Conservation (phyloP, 75 land plant species). For the Pinus taeda region DNA sequence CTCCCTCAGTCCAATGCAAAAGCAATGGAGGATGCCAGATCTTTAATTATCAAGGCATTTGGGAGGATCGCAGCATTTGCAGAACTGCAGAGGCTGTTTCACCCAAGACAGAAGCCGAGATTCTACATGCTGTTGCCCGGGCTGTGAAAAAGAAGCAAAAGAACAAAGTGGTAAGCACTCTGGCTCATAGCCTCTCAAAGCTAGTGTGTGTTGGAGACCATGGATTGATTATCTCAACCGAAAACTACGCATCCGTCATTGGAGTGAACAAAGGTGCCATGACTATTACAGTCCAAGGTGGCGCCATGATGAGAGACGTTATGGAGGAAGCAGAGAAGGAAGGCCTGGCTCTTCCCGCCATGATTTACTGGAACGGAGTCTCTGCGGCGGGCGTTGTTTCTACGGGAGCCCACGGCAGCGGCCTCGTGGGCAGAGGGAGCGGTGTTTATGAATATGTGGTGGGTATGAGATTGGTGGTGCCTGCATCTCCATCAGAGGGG, state of each 20-base stretch:
- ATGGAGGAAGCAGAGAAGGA: neutral
- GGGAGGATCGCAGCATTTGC: conserved; percentile 39
- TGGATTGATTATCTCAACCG: conserved; percentile 28
- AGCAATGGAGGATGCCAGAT: conserved; percentile 22
- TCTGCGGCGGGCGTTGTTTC: conserved; percentile 16
- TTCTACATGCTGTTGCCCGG: conserved; percentile 20
- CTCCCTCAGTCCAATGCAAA: conserved; percentile 7
- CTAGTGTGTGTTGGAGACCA: conserved; percentile 21
- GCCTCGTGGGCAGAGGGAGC: neutral
- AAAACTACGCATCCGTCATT: conserved; percentile 10
- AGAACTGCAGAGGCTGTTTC: conserved; percentile 24
- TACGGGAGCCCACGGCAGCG: conserved; percentile 25
- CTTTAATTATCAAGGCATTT: conserved; percentile 26
- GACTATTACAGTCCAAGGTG: conserved; percentile 14
- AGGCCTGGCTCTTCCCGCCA: neutral
- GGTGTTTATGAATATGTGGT: conserved; percentile 22
- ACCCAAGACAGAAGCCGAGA: conserved; percentile 31
- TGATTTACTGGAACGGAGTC: conserved; percentile 18
- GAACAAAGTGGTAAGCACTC: conserved; percentile 24
- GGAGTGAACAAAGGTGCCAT: neutral
- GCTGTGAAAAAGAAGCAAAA: conserved; percentile 24
- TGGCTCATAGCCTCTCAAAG: conserved; percentile 22
- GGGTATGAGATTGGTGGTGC: conserved; percentile 21
- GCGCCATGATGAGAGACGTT: conserved; percentile 17
- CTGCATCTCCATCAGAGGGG: conserved; percentile 18